phyloP scores from a whole-genome alignment of 108 stramenopile species.

The Ochromonas danica region DNA sequence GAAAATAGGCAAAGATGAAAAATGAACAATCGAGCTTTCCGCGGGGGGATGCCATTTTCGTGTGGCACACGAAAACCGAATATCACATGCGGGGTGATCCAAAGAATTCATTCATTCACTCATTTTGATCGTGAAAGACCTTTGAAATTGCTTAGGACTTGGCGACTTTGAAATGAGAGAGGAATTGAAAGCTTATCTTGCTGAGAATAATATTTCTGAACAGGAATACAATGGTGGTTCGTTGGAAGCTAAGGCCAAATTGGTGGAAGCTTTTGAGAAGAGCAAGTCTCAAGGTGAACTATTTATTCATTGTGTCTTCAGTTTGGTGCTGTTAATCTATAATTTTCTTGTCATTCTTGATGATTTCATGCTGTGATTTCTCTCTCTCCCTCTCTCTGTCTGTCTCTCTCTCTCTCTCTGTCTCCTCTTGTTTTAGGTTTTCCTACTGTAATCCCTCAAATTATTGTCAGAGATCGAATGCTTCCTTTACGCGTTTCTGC shows the following conservation, averaged over 20 bases:
- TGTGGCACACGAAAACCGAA: too few relatives aligned
- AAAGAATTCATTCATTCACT: constrained; percentile 17
- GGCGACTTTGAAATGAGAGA: constrained; percentile 15
- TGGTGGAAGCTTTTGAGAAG: constrained; percentile 15
- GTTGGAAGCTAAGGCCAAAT: constrained; percentile 9
- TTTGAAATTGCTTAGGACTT: constrained; percentile 17
- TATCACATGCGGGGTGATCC: constrained; percentile 13
- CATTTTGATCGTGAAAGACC: constrained; percentile 15
- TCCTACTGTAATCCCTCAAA: constrained; percentile 6
- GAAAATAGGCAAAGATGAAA: too few relatives aligned
- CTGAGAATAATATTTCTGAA: constrained; percentile 17
- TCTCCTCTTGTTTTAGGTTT: constrained; percentile 16
- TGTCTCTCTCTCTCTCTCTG: constrained; percentile 9
- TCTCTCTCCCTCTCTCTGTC: not conserved
- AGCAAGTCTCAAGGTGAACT: constrained; percentile 15
- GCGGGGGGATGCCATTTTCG: constrained; percentile 8
- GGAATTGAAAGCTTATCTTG: constrained; percentile 16
- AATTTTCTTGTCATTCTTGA: constrained; percentile 17
- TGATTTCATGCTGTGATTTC: constrained; percentile 10
- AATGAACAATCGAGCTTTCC: too few relatives aligned
- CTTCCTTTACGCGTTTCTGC: constrained; percentile 5
- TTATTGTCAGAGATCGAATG: constrained; percentile 10
- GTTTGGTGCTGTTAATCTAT: constrained; percentile 10
- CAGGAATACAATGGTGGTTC: constrained; percentile 15
- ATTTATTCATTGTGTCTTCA: constrained; percentile 17